phyloP scores from a whole-genome alignment of 495 filamentous ascomycete species.

The Massariosphaeria phaeospora region DNA sequence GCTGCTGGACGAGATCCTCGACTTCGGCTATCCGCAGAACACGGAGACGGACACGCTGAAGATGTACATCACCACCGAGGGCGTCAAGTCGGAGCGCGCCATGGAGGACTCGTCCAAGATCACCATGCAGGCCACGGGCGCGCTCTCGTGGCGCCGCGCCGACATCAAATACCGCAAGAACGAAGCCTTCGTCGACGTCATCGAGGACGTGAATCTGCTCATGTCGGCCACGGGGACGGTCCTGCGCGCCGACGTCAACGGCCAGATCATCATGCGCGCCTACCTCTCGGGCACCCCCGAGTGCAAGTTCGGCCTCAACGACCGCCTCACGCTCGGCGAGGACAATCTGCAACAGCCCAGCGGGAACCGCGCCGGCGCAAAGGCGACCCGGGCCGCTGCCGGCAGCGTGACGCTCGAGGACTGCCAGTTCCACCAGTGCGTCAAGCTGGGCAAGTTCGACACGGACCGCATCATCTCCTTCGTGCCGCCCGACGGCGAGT shows the following conservation, averaged over 20 bases:
- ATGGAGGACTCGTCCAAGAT: constrained; percentile 93
- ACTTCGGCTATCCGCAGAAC: constrained; percentile 99
- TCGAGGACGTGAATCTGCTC: constrained; percentile 97
- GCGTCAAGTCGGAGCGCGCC: constrained; percentile 90
- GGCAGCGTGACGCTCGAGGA: constrained; percentile 96
- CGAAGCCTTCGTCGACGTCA: constrained; percentile 51
- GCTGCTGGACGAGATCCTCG: constrained; percentile 95
- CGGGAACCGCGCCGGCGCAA: constrained; percentile 66
- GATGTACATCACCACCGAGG: constrained; percentile 99
- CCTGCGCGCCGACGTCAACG: constrained; percentile 93
- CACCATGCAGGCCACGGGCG: constrained; percentile 98
- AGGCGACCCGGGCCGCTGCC: constrained; percentile 90
- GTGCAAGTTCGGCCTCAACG: constrained; percentile 99
- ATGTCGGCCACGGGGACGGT: constrained; percentile 96
- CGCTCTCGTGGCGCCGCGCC: constrained; percentile 90
- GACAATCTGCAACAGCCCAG: constrained; percentile 61
- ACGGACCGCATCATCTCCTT: constrained; percentile 97
- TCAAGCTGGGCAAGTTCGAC: constrained; percentile 96
- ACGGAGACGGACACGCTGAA: constrained; percentile 98
- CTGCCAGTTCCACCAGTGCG: constrained; percentile 99
- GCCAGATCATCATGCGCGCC: constrained; percentile 97
- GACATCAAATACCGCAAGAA: constrained; percentile 98
- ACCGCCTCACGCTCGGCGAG: constrained; percentile 84
- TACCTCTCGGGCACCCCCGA: constrained; percentile 96
- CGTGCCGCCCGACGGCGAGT: constrained; percentile 95